phyloP scores from a whole-genome alignment of 352 stramenopile genomes.

The Pythium dissimile region DNA sequence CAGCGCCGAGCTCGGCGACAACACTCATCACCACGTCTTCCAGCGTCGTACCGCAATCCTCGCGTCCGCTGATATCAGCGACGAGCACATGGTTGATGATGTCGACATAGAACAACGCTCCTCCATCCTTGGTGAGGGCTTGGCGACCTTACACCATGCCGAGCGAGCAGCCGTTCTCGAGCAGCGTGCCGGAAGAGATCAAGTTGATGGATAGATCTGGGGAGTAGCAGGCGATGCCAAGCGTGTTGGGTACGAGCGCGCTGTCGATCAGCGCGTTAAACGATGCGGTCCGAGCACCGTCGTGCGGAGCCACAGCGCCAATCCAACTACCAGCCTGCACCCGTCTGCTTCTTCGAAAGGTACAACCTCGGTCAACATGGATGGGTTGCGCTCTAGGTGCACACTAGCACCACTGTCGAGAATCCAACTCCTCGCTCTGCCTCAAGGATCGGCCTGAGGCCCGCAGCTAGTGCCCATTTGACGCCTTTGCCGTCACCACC shows the following conservation, averaged over 20 bases:
- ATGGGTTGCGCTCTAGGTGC: neutral
- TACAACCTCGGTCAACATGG: neutral
- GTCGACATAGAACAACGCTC: neutral
- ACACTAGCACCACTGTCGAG: neutral
- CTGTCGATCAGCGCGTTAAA: neutral
- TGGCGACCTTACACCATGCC: neutral
- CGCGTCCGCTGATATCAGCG: neutral
- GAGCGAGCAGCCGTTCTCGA: neutral
- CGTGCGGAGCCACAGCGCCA: neutral
- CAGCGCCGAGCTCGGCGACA: neutral
- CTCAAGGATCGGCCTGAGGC: neutral
- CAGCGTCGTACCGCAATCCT: neutral
- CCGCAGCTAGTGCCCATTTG: neutral
- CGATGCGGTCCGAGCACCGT: neutral
- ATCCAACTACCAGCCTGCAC: neutral
- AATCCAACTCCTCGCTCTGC: constrained; percentile 11
- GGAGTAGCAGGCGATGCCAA: neutral
- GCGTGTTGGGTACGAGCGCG: neutral
- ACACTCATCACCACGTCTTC: neutral
- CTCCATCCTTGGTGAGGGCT: neutral
- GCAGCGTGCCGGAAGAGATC: constrained; percentile 3
- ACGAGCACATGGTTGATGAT: constrained; percentile 12
- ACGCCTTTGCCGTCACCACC: neutral
- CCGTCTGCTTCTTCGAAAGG: neutral
- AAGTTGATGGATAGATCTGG: neutral